Conservation (phyloP, 2,329 filamentous ascomycete genomes). For the Thielaviopsis euricoi region DNA sequence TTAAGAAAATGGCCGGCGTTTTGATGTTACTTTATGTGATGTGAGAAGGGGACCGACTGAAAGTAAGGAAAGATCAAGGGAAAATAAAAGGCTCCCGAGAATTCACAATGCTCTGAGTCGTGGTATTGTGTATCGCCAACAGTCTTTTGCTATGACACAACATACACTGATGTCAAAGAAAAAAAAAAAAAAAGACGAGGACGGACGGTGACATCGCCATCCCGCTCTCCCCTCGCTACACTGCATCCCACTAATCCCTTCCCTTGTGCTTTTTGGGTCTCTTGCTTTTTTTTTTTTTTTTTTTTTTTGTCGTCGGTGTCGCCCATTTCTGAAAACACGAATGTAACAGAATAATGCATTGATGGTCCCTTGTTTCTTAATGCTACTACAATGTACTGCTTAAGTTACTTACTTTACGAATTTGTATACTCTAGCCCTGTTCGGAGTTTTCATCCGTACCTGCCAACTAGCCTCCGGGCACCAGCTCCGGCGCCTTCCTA, state of each 20-base stretch:
- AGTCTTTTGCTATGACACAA: too few relatives aligned
- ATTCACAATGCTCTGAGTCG: not conserved
- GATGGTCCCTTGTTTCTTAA: not conserved
- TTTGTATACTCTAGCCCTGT: not conserved
- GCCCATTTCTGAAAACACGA: not conserved
- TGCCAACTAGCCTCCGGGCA: not conserved
- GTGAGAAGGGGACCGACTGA: not conserved
- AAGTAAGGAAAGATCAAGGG: not conserved
- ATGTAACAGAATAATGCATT: not conserved
- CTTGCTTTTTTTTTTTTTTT: not conserved
- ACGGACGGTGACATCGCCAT: not conserved
- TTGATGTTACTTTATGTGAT: not conserved
- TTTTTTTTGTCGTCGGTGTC: not conserved
- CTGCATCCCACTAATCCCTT: not conserved
- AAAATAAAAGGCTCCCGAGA: not conserved
- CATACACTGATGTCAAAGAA: not conserved
- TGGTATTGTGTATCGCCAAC: too few relatives aligned
- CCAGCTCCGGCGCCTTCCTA: not conserved
- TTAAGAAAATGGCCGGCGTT: too few relatives aligned
- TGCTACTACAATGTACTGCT: too few relatives aligned
- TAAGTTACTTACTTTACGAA: not conserved
- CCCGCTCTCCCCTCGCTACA: not conserved
- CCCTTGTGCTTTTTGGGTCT: not conserved
- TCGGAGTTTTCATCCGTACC: not conserved
- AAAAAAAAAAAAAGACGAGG: not conserved